A percentile compares a stretch with the other conserved stretches of the same genome.
Conservation (phyloP, 2,329 filamentous ascomycete genomes). For the Thelonectria discophora region DNA sequence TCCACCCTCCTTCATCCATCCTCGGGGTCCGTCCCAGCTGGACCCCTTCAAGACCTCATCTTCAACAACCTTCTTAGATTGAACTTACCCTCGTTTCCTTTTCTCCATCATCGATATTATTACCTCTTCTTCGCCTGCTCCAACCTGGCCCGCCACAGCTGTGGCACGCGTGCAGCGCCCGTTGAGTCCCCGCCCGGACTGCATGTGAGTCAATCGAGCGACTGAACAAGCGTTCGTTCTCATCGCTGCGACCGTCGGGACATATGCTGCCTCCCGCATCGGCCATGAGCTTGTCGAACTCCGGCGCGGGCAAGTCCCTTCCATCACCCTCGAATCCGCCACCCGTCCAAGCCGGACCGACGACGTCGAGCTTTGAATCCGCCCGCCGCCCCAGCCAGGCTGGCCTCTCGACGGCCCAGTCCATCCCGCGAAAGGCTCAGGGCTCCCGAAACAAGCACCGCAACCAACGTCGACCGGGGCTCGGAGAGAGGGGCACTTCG, state of each 20-base stretch:
- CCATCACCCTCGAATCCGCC: conserved; percentile 53
- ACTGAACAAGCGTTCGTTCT: conserved; percentile 22
- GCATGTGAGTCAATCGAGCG: conserved; percentile 15
- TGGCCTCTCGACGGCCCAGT: conserved; percentile 42
- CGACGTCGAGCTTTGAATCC: conserved; percentile 59
- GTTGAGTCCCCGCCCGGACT: conserved; percentile 4
- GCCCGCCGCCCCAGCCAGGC: conserved; percentile 58
- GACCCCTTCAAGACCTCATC: conserved; percentile 43
- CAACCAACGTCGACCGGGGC: conserved; percentile 75
- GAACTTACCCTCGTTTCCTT: conserved; percentile 21
- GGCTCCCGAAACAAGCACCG: conserved; percentile 83
- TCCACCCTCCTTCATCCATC: conserved; percentile 44
- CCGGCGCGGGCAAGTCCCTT: conserved; percentile 60
- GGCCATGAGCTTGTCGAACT: conserved; percentile 48
- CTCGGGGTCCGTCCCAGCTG: conserved; percentile 49
- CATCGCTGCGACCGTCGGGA: conserved; percentile 7
- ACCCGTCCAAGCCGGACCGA: conserved; percentile 52
- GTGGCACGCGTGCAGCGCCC: not conserved
- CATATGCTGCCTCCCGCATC: not conserved
- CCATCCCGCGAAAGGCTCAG: conserved; percentile 78
- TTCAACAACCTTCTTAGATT: conserved; percentile 22
- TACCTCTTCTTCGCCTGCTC: not conserved
- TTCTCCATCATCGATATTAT: conserved; percentile 3
- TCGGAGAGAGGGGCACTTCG: conserved; percentile 47
- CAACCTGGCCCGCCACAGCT: not conserved